These are phyloP conservation scores for Colletotrichum kahawae DNA, from an alignment of 2,329 filamentous ascomycete species.

Conservation along the genomic window DNA sequence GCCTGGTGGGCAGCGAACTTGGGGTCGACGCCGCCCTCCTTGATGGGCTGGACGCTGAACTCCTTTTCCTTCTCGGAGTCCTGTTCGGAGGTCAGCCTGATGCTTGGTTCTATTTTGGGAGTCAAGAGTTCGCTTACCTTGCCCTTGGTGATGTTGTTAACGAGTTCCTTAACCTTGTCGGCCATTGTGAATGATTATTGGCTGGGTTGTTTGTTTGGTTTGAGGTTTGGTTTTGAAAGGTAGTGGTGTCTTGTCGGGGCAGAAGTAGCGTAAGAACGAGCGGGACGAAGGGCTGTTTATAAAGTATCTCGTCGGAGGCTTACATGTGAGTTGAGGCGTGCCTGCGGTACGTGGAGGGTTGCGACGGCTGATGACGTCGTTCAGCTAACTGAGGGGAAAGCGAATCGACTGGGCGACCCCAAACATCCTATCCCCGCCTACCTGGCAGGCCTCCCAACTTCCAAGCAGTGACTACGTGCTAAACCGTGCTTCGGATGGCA, in stretches of 20 bases:
- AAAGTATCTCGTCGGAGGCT: conserved; percentile 4
- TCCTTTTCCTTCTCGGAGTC: conserved; percentile 42
- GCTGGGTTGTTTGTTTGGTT: not conserved
- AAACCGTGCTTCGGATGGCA: not conserved
- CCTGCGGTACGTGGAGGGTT: not conserved
- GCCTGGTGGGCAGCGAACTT: conserved; percentile 59
- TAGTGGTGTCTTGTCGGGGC: not conserved
- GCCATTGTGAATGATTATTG: conserved; percentile 8
- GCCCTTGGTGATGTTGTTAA: conserved; percentile 22
- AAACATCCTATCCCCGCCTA: not conserved
- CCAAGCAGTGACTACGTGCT: not conserved
- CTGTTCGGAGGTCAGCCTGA: not conserved
- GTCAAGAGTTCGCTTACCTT: not conserved
- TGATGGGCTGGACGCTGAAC: conserved; percentile 50
- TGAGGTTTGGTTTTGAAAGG: not conserved
- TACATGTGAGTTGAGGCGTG: conserved; percentile 16
- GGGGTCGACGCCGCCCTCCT: conserved; percentile 43
- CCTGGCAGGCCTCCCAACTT: conserved; percentile 12
- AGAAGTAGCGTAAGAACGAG: not conserved
- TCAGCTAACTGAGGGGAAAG: not conserved
- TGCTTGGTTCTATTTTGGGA: not conserved
- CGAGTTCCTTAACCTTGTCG: conserved; percentile 25
- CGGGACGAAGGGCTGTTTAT: conserved; percentile 5
- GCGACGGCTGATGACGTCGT: conserved; percentile 22
- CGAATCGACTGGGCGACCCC: not conserved